Conservation (phyloP, 2,329 filamentous ascomycete species). For the Fusarium pilosicola region DNA sequence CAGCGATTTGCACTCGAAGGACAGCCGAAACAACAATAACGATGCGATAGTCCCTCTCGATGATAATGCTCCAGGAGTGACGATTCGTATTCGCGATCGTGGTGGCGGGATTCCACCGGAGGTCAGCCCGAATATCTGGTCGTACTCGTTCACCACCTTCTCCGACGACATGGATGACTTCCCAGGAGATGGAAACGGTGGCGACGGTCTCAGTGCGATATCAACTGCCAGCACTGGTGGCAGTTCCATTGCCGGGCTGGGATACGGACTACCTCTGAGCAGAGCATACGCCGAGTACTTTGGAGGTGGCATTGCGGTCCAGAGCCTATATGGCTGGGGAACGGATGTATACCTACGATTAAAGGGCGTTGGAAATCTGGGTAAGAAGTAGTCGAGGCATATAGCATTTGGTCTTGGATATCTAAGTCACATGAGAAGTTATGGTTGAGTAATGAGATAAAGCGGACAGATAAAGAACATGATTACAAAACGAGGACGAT, state of each 20-base stretch:
- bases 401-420: not conserved
- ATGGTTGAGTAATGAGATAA: not conserved
- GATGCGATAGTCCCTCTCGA: slow-evolving; percentile 67
- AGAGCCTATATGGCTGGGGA: slow-evolving; percentile 95
- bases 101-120: slow-evolving; percentile 91
- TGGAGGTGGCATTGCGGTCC: slow-evolving; percentile 92
- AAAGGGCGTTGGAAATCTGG: slow-evolving; percentile 69
- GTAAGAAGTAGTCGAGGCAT: slow-evolving; percentile 38
- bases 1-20: slow-evolving; percentile 11
- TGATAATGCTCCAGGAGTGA: slow-evolving; percentile 82
- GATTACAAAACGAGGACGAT: not conserved
- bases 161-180: slow-evolving; percentile 64
- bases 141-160: slow-evolving; percentile 97
- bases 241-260: slow-evolving; percentile 89
- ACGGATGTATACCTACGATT: slow-evolving; percentile 74
- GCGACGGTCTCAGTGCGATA: slow-evolving; percentile 76
- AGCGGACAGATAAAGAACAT: not conserved
- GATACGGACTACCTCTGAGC: slow-evolving; percentile 90
- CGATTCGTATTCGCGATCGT: slow-evolving; percentile 94
- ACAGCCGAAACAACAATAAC: slow-evolving; percentile 53
- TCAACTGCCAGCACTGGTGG: slow-evolving; percentile 75
- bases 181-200: slow-evolving; percentile 53
- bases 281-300: slow-evolving; percentile 98
- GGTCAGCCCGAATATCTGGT: slow-evolving; percentile 89
- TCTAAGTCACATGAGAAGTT: not conserved